Base-by-base conservation (phyloP, 305 asterid species). In the Petunia hybrid region DNA sequence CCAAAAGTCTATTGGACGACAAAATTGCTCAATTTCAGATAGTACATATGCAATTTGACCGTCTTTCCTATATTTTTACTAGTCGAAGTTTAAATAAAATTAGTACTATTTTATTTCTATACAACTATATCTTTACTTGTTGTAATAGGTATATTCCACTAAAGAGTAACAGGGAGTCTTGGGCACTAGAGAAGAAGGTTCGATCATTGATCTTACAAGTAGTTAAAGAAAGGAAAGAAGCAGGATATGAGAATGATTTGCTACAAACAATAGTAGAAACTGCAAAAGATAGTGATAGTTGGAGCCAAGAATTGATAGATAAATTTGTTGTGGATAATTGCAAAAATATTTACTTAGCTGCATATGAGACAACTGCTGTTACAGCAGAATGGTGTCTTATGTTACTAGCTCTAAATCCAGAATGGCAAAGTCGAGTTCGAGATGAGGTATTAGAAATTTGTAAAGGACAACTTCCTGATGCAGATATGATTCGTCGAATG, bases 361-460 rank as follows among this genome's bases (percentile, higher is more conserved):
- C 83, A 13, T 81, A 78, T 43, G 86, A 83, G 46, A 83, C 86
- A n/a, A 83, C 88, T 9, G 88, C 86, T 14, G 80, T 83, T 76
- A 56, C 86, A 0, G 88, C 85, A 57, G 68, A 83, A 4, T 85
- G 88, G 88, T 80, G 86, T 31, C 84, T 85, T 14, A 82, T 85
- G 88, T 62, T 82, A 1, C 63, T 85, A 59, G 88, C 88, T 6
- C 67, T 81, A 38, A 71, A 70, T 70, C 88, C 88, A 0, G 73
- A 77, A 2, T 85, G 86, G 88, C 86, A 85, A 39, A 76, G 80
- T 42, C 82, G 82, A 0, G 70, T 83, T 6, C 82, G 84, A 5
- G 22, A 78, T 0, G 88, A 85, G 62, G 84, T 85, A 77, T 68
- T 60, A 22, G 70, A 82, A 9, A 43, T 80, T 16, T 82, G 88